Percentiles rank a stretch among this genome's conserved stretches.
Evolutionary conservation across 495 filamentous ascomycete species (phyloP).

Genomic region (Xylaria bambusicola): DNA sequence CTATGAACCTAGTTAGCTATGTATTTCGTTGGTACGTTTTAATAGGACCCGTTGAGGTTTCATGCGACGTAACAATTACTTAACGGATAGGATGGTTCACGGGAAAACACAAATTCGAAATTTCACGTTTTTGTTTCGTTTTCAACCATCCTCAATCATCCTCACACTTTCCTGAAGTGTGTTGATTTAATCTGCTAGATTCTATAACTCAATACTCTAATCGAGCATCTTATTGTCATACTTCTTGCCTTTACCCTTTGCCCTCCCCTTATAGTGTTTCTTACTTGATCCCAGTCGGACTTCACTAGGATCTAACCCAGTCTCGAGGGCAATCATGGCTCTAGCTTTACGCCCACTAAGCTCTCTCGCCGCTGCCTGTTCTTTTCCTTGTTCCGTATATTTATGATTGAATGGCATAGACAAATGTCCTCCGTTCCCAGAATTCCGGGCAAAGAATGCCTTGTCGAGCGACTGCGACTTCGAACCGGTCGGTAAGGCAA

Average conservation of each 20-base stretch:
- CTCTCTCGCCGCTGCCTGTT: conserved; percentile 55
- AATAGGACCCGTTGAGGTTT: too few species aligned
- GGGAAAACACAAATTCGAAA: too few species aligned
- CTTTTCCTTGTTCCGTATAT: conserved; percentile 77
- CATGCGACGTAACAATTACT: too few species aligned
- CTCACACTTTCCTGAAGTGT: too few species aligned
- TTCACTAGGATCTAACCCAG: conserved; percentile 80
- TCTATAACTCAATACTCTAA: too few species aligned
- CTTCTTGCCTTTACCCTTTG: conserved; percentile 57
- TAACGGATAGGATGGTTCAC: too few species aligned
- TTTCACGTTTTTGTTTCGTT: too few species aligned
- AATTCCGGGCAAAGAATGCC: conserved; percentile 75
- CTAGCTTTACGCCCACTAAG: conserved; percentile 82
- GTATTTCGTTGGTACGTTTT: too few species aligned
- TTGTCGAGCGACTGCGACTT: conserved; percentile 81
- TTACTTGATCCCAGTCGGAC: conserved; percentile 70
- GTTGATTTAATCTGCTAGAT: too few species aligned
- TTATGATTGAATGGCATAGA: conserved; percentile 81
- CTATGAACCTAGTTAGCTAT: too few species aligned
- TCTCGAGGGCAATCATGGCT: conserved; percentile 81
- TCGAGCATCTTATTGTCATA: conserved; percentile 36
- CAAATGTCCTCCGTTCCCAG: conserved; percentile 64
- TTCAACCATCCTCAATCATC: too few species aligned
- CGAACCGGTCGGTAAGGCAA: conserved; percentile 53
- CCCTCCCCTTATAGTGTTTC: conserved; percentile 92